Evolutionary conservation across 2,329 filamentous ascomycete genomes (phyloP).

Genomic region (Celoporthe dispersa): DNA sequence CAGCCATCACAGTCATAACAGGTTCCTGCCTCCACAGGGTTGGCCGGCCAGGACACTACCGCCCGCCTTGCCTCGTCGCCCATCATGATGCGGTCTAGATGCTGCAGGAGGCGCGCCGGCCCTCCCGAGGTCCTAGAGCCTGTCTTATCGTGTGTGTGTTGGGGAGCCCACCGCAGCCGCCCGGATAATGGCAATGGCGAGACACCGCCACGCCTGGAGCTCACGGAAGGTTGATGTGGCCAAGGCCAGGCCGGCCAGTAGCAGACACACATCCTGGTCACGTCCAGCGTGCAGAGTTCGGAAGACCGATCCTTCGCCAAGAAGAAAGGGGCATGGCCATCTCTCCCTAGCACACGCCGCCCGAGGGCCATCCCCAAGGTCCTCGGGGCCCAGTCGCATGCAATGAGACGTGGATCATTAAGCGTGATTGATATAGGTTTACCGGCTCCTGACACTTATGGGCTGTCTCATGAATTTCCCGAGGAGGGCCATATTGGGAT

Average conservation of each 20-base stretch:
- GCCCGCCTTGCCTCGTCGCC: not conserved
- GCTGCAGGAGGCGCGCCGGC: not conserved
- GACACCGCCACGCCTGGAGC: not conserved
- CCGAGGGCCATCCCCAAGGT: conserved; percentile 1
- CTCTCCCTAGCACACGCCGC: not conserved
- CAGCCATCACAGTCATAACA: not conserved
- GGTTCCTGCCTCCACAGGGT: not conserved
- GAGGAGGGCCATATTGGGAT: not conserved
- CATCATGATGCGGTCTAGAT: not conserved
- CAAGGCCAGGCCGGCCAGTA: not conserved
- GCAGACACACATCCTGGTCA: not conserved
- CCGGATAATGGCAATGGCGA: not conserved
- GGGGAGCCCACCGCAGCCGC: not conserved
- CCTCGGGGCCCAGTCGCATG: not conserved
- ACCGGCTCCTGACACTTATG: not conserved
- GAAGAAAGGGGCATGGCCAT: conserved; percentile 10
- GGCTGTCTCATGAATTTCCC: not conserved
- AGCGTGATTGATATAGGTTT: not conserved
- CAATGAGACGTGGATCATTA: not conserved
- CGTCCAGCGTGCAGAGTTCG: not conserved
- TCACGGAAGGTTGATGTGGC: not conserved
- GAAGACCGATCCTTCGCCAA: not conserved
- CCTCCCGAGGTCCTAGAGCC: not conserved
- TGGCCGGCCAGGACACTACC: not conserved
- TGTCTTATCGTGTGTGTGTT: not conserved